These are phyloP conservation scores for Penicillium simplicissimum DNA, from an alignment of 495 filamentous ascomycete genomes.

Conservation along the genomic window DNA sequence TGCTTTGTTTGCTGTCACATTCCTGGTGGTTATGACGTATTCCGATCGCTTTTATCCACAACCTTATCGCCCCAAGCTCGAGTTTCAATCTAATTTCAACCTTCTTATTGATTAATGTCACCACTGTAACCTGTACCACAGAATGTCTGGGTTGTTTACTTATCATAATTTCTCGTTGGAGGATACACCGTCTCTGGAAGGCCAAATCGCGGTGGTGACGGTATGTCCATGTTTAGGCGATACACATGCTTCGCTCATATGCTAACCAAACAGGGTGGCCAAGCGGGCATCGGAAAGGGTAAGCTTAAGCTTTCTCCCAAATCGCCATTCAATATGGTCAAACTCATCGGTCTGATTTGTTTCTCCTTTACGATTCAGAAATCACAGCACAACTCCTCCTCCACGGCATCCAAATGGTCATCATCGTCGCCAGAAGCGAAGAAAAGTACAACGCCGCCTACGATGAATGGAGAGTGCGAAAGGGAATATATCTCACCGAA, in stretches of 20 bases:
- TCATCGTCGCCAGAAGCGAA: conserved; percentile 35
- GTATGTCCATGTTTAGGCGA: conserved; percentile 9
- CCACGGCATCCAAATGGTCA: conserved; percentile 38
- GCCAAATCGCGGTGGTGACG: conserved; percentile 43
- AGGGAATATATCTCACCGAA: conserved; percentile 19
- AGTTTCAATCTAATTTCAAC: too few species aligned
- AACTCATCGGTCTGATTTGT: not conserved
- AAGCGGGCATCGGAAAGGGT: conserved; percentile 41
- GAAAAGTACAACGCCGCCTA: conserved; percentile 26
- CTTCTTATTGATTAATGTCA: not conserved
- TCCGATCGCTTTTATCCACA: not conserved
- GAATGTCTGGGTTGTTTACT: conserved; percentile 27
- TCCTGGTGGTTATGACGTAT: conserved; percentile 11
- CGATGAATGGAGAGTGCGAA: conserved; percentile 23
- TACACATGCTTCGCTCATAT: not conserved
- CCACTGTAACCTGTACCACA: not conserved
- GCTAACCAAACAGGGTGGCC: conserved; percentile 30
- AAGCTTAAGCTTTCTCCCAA: not conserved
- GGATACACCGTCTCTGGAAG: conserved; percentile 32
- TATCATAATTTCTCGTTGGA: conserved; percentile 27
- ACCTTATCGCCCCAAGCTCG: not conserved
- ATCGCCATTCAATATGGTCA: not conserved
- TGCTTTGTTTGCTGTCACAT: not conserved
- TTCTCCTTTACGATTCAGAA: conserved; percentile 19
- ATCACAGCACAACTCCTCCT: conserved; percentile 42